Conservation (phyloP, 768 basidiomycete species). For the Phanerochaete carnosa region DNA sequence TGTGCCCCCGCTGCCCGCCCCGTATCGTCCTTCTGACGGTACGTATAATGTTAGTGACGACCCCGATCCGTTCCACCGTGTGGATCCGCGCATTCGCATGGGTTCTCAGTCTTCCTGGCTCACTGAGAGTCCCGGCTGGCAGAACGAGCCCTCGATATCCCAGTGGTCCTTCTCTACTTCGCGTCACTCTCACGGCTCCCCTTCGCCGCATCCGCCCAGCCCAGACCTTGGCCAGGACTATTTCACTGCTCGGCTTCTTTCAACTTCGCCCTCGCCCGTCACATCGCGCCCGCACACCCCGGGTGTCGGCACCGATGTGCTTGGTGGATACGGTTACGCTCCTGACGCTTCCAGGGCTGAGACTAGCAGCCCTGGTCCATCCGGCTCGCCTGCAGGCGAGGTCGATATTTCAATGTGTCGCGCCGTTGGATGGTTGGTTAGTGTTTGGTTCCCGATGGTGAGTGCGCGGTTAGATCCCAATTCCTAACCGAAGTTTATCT, state of each 20-base stretch:
- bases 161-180: conserved; percentile 66
- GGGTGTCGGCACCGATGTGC: conserved; percentile 55
- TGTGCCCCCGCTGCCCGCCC: conserved; percentile 51
- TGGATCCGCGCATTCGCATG: conserved; percentile 45
- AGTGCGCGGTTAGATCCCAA: conserved; percentile 27
- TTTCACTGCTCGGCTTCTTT: conserved; percentile 18
- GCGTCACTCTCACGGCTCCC: conserved; percentile 18
- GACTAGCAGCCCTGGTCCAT: conserved; percentile 47
- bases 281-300: conserved; percentile 49
- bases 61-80: conserved; percentile 64
- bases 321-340: conserved; percentile 69
- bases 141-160: conserved; percentile 52
- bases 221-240: conserved; percentile 37
- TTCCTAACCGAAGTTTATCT: not conserved
- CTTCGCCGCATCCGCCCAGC: conserved; percentile 32
- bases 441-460: conserved; percentile 70
- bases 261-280: conserved; percentile 23
- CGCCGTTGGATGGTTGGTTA: conserved; percentile 59
- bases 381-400: conserved; percentile 39
- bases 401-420: conserved; percentile 55
- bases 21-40: conserved; percentile 44
- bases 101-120: conserved; percentile 76
- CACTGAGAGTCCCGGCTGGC: conserved; percentile 50
- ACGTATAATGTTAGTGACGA: conserved; percentile 39
- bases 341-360: conserved; percentile 44